A percentile compares a stretch with the other conserved stretches of the same genome.
phyloP scores from a whole-genome alignment of 1,284 basidiomycete species.

The Ustilago trichophora region DNA sequence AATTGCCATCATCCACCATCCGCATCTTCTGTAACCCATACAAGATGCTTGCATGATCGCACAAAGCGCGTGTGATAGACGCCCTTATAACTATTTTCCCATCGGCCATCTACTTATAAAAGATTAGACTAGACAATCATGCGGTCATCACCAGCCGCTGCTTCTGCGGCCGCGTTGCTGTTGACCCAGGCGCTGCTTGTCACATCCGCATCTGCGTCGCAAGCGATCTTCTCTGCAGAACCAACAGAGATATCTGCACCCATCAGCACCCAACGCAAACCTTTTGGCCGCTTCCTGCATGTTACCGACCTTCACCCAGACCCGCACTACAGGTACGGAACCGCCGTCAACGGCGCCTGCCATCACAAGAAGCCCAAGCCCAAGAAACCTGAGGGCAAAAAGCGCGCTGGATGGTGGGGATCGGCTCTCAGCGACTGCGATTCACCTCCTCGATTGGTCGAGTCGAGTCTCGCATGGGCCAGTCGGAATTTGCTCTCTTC shows the following conservation, averaged over 20 bases:
- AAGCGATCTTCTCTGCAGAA: slow-evolving; percentile 17
- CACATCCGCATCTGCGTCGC: slow-evolving; percentile 1
- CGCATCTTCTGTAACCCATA: no score
- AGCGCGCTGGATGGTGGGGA: slow-evolving; percentile 66
- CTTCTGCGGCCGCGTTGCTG: slow-evolving; percentile 9
- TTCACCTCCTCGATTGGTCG: slow-evolving; percentile 79
- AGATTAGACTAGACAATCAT: slow-evolving; percentile 2
- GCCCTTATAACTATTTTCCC: no score
- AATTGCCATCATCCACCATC: background rate
- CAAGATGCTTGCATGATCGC: no score
- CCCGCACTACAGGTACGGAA: slow-evolving; percentile 72
- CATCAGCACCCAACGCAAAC: slow-evolving; percentile 10
- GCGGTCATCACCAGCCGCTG: slow-evolving; percentile 6
- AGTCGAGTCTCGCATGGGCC: slow-evolving; percentile 82
- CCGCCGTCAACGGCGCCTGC: slow-evolving; percentile 52
- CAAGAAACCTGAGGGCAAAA: slow-evolving; percentile 43
- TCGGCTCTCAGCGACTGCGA: slow-evolving; percentile 78
- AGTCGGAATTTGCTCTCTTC: slow-evolving; percentile 72
- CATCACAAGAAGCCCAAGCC: slow-evolving; percentile 56
- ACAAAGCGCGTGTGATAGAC: no score
- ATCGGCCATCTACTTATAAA: no score
- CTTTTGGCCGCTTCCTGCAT: slow-evolving; percentile 77
- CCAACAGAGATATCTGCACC: background rate
- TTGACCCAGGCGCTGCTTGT: slow-evolving; percentile 1
- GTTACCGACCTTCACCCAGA: slow-evolving; percentile 86